Percentiles rank a stretch among this genome's conserved stretches.
These are phyloP conservation scores for Bipolaris victoriae DNA, from an alignment of 2,329 filamentous ascomycete species.

Conservation along the genomic window DNA sequence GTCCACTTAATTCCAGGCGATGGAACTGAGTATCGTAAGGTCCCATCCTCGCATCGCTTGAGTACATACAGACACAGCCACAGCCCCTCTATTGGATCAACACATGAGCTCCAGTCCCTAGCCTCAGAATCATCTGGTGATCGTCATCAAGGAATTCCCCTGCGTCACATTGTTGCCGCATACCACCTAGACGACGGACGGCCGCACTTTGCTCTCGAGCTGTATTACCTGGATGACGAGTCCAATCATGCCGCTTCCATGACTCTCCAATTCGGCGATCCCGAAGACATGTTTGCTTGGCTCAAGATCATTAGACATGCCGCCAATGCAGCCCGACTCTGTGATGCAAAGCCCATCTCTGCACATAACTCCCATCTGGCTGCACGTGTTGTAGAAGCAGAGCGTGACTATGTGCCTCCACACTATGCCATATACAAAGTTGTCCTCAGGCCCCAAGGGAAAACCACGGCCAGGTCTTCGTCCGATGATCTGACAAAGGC, in stretches of 20 bases:
- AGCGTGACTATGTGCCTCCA: conserved; percentile 71
- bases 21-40: conserved; percentile 31
- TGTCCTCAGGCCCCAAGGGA: conserved; percentile 66
- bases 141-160: conserved; percentile 63
- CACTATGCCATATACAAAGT: conserved; percentile 73
- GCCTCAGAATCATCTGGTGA: conserved; percentile 58
- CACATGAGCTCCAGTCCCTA: conserved; percentile 65
- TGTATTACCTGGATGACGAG: conserved; percentile 71
- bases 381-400: conserved; percentile 66
- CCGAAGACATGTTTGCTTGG: conserved; percentile 70
- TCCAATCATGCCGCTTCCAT: conserved; percentile 65
- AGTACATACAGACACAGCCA: conserved; percentile 61
- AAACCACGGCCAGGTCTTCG: conserved; percentile 62
- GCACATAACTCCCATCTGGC: conserved; percentile 67
- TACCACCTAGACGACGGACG: conserved; percentile 71
- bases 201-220: conserved; percentile 69
- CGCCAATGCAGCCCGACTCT: conserved; percentile 61
- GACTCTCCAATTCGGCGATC: conserved; percentile 68
- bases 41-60: conserved; percentile 48
- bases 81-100: conserved; percentile 64
- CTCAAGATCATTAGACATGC: conserved; percentile 66
- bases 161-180: conserved; percentile 71
- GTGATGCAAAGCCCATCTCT: conserved; percentile 61
- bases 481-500: conserved; percentile 71
- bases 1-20: background rate